Base-by-base conservation (phyloP, 345 rosid genomes). In the Eucalyptus pauciflora region DNA sequence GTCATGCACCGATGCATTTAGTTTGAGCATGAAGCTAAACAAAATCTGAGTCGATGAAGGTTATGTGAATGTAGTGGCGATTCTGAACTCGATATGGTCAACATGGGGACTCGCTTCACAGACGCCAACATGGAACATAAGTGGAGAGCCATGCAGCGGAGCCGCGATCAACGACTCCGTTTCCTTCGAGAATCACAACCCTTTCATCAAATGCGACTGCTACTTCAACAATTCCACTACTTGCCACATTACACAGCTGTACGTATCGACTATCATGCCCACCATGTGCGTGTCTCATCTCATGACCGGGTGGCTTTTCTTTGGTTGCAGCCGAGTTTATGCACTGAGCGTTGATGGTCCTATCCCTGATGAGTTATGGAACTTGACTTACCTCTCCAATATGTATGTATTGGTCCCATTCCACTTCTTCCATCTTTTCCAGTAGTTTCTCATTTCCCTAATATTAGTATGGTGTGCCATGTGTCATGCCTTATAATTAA, bases 141-240 rank as follows among this genome's bases (percentile, higher is more conserved):
- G 25, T 4, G 60, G 60, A 54, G 60, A 54, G 60, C 60, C 60
- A 54, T 54, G 27, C 60, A 54, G 60, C 1, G 94, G 96, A 87
- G 88, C 87, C 24, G 95, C 97, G n/a, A n/a, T n/a, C 86, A 64
- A 88, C 27, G 89, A 83, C 48, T 67, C 56, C 31, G 88, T 92
- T 45, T 22, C 90, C 50, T 92, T 90, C 85, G 76, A 89, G 52
- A 29, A 37, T 11, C 90, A 46, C 91, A 93, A 94, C 50, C 96
- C 95, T 29, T 91, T 93, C 18, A 95, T 94, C 92, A 93, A 91
- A 92, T 95, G 97, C 91, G 95, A 93, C 86, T 95, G 97, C 86
- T 80, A 93, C 89, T 91, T 27, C 87, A 83, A 20, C 43, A 87
- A 29, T 43, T 54, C 64, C 86, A 90, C 95, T 16, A 51, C 90